Percentiles rank a stretch among this genome's conserved stretches.
These are phyloP conservation scores for Berberis thunbergii DNA, from an alignment of 164 flowering plant species.

Conservation along the genomic window DNA sequence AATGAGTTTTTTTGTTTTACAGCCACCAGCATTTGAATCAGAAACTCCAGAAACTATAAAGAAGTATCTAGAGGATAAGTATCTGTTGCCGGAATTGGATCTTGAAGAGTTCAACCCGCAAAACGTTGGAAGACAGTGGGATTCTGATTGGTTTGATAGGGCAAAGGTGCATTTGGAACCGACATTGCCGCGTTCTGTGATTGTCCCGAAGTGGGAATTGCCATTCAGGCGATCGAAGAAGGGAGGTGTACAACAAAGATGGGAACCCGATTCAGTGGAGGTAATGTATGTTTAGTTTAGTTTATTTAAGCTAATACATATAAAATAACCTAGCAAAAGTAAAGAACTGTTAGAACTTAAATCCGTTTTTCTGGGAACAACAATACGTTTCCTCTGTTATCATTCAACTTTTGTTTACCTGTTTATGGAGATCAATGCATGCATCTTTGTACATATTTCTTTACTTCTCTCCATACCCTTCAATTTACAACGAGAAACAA, in stretches of 20 bases:
- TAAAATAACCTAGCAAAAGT: too few relatives aligned
- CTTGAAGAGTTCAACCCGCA: conserved; percentile 62
- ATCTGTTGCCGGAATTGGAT: conserved; percentile 68
- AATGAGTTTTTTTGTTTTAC: conserved; percentile 8
- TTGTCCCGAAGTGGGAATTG: conserved; percentile 74
- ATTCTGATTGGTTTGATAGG: conserved; percentile 87
- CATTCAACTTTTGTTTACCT: too few relatives aligned
- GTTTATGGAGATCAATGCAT: too few relatives aligned
- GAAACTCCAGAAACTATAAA: conserved; percentile 68
- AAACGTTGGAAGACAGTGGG: conserved; percentile 85
- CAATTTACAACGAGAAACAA: too few relatives aligned
- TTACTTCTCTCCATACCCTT: too few relatives aligned
- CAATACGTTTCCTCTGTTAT: too few relatives aligned
- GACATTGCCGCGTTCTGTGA: conserved; percentile 52
- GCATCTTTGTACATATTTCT: too few relatives aligned
- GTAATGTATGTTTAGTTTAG: conserved; percentile 22
- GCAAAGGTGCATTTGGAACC: conserved; percentile 69
- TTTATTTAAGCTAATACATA: background rate
- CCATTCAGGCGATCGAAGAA: conserved; percentile 58
- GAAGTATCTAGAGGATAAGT: conserved; percentile 60
- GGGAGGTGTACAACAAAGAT: conserved; percentile 21
- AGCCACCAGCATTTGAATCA: conserved; percentile 81
- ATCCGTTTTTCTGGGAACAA: too few relatives aligned
- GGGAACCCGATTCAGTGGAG: conserved; percentile 78
- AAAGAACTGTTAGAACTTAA: too few relatives aligned